These are phyloP conservation scores for Syzygium grande DNA, from an alignment of 345 rosid species.

Conservation along the genomic window DNA sequence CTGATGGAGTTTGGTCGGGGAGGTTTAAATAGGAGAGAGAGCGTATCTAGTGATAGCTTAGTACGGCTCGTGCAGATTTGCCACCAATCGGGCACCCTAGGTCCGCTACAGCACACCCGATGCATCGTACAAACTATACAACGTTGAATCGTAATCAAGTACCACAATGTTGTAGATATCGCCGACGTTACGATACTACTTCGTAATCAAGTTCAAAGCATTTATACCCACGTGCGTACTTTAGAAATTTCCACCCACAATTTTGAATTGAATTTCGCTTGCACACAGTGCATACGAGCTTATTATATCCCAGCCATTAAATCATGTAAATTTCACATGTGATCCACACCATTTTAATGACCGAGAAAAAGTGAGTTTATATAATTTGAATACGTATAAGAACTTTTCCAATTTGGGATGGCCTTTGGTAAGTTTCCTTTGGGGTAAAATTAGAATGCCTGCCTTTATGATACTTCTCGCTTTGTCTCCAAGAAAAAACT, in stretches of 20 bases:
- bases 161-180: accelerated
- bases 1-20: background rate
- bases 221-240: background rate
- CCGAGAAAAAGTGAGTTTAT: background rate
- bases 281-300: background rate
- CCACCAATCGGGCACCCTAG: too few relatives aligned
- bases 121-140: background rate
- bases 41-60: background rate
- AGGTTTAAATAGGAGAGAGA: background rate
- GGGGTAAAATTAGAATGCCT: background rate
- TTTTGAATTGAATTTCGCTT: background rate
- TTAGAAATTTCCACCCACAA: too few relatives aligned
- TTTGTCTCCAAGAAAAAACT: background rate
- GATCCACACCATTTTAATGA: background rate
- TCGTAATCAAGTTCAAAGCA: background rate
- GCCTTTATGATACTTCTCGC: background rate
- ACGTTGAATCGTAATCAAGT: background rate
- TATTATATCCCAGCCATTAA: background rate
- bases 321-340: background rate
- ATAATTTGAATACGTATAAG: background rate
- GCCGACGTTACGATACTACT: accelerated
- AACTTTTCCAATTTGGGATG: background rate
- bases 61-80: background rate
- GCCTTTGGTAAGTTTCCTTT: background rate
- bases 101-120: too few relatives aligned